Percentiles rank a stretch among this genome's conserved stretches.
Conservation (phyloP, 176 grass and related monocot genomes). For the Oryza coarctata region DNA sequence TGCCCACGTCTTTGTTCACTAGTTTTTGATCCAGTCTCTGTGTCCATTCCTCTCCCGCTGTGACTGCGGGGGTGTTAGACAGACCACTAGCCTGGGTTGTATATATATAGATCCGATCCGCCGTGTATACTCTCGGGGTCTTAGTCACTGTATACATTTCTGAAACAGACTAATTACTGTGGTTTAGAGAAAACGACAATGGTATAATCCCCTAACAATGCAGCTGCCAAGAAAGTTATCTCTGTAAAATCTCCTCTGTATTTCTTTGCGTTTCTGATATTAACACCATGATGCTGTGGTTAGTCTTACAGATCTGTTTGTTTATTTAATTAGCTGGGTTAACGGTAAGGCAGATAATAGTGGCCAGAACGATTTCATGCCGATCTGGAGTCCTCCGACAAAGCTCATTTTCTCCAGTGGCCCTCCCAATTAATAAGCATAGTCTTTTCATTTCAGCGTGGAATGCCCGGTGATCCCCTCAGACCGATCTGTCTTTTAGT, state of each 20-base stretch:
- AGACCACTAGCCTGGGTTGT: too few relatives aligned
- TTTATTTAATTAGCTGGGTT: background rate
- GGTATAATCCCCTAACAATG: background rate
- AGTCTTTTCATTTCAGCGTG: conserved; percentile 43
- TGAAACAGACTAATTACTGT: background rate
- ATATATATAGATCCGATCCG: too few relatives aligned
- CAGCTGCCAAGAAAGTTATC: background rate
- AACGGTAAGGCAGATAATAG: conserved; percentile 2
- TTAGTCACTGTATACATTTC: too few relatives aligned
- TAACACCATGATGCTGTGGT: background rate
- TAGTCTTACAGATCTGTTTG: background rate
- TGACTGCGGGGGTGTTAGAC: too few relatives aligned
- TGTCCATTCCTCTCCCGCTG: too few relatives aligned
- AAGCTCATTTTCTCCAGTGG: conserved; percentile 38
- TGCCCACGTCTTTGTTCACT: too few relatives aligned
- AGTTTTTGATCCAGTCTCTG: too few relatives aligned
- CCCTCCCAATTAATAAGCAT: conserved; percentile 45
- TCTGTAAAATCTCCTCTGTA: background rate
- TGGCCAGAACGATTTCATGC: conserved; percentile 37
- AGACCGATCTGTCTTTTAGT: conserved; percentile 51
- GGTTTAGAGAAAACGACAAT: background rate
- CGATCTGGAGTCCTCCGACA: conserved; percentile 50
- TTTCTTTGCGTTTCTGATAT: background rate
- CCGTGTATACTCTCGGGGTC: too few relatives aligned
- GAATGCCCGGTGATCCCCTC: conserved; percentile 33